phyloP scores from a whole-genome alignment of 306 rosid species.

The Fragaria iinumae region DNA sequence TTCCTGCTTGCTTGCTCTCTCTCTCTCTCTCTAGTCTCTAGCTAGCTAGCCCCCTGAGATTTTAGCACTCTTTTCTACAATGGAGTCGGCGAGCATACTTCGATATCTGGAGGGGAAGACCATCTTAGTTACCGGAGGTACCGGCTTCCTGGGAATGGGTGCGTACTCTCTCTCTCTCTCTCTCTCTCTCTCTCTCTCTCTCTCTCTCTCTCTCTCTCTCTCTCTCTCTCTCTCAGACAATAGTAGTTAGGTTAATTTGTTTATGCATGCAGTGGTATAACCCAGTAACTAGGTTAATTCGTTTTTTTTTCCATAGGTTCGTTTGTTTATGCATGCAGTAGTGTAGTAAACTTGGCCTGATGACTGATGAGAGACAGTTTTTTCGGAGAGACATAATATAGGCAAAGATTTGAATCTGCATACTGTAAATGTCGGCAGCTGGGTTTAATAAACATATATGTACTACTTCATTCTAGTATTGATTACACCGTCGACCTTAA shows the following conservation, averaged over 20 bases:
- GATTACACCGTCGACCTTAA: background rate
- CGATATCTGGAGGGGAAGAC: constrained; percentile 26
- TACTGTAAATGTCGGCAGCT: background rate
- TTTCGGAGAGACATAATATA: no score
- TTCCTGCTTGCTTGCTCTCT: background rate
- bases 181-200: no score
- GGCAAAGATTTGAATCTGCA: background rate
- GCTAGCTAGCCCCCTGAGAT: background rate
- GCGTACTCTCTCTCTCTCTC: background rate
- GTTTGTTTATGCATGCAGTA: background rate
- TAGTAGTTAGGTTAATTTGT: background rate
- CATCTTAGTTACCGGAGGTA: constrained; percentile 28
- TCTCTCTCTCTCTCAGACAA: no score
- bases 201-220: background rate
- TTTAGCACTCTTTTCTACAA: background rate
- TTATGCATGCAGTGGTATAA: background rate
- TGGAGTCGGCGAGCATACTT: constrained; percentile 32
- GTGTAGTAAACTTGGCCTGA: background rate
- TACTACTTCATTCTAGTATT: background rate
- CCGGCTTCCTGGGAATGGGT: constrained; percentile 25
- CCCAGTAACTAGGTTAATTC: no score
- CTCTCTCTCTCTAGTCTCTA: background rate
- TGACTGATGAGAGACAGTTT: background rate
- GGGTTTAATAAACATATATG: background rate
- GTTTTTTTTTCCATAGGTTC: no score